Conservation (phyloP, 2,329 filamentous ascomycete genomes). For the Trichoderma arundinaceum region DNA sequence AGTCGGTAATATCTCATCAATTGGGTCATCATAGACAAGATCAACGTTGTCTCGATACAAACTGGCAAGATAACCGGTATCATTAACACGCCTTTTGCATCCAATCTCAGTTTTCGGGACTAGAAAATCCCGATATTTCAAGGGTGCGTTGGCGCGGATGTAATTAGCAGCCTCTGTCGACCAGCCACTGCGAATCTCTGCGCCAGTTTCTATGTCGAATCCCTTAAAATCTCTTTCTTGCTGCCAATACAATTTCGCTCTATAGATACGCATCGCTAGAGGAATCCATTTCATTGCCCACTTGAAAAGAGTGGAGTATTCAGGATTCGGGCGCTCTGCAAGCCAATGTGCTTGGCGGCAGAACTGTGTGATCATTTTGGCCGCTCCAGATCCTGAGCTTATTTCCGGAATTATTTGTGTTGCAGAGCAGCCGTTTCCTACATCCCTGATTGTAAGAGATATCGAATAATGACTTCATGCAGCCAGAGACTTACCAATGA, state of each 20-base stretch:
- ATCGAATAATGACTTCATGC: background rate
- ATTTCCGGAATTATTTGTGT: constrained; percentile 39
- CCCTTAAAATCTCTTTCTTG: constrained; percentile 37
- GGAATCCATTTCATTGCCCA: constrained; percentile 38
- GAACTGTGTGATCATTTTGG: constrained; percentile 53
- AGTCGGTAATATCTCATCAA: constrained; percentile 31
- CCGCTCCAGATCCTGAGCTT: constrained; percentile 37
- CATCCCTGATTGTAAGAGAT: background rate
- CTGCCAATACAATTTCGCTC: constrained; percentile 35
- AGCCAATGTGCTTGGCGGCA: constrained; percentile 58
- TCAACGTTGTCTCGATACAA: constrained; percentile 42
- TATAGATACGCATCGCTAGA: constrained; percentile 35
- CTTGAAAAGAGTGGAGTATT: constrained; percentile 37
- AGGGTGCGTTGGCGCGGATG: constrained; percentile 38
- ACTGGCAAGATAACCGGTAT: constrained; percentile 43
- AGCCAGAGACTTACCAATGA: constrained; percentile 34
- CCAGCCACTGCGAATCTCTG: constrained; percentile 34
- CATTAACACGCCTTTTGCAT: constrained; percentile 46
- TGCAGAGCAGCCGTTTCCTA: constrained; percentile 41
- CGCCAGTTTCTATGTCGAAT: constrained; percentile 34
- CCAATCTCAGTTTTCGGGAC: constrained; percentile 44
- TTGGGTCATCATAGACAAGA: constrained; percentile 37
- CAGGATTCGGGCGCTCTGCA: constrained; percentile 35
- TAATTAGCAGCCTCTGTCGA: constrained; percentile 36
- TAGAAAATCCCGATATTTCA: constrained; percentile 41